These are phyloP conservation scores for Zoysia japonica DNA, from an alignment of 176 grass and related monocot species.

Conservation along the genomic window DNA sequence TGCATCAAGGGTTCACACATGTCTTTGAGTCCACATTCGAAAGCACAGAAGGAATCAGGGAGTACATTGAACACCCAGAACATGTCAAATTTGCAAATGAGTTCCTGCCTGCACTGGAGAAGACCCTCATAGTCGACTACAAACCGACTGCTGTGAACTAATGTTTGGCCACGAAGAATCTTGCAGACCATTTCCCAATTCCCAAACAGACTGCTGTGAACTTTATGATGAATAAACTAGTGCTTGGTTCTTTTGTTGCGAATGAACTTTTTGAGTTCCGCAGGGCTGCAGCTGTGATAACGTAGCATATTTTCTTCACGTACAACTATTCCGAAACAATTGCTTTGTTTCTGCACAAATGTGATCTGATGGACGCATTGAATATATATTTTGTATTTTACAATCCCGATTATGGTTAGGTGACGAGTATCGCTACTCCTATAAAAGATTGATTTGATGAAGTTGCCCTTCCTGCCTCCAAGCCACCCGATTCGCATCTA, in stretches of 20 bases:
- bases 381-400: too few relatives aligned
- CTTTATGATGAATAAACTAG: not conserved
- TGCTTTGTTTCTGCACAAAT: not conserved
- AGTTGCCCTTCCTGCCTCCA: too few relatives aligned
- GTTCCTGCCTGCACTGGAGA: conserved; percentile 58
- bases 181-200: not conserved
- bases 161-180: not conserved
- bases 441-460: too few relatives aligned
- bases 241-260: not conserved
- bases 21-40: conserved; percentile 90
- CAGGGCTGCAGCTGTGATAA: not conserved
- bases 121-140: conserved; percentile 69
- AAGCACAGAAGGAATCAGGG: conserved; percentile 60
- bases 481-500: too few relatives aligned
- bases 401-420: too few relatives aligned
- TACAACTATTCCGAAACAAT: not conserved
- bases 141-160: conserved; percentile 42
- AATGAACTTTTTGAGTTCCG: not conserved
- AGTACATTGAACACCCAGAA: conserved; percentile 73
- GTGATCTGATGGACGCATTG: too few relatives aligned
- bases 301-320: not conserved
- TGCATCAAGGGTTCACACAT: conserved; percentile 89
- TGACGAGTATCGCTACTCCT: too few relatives aligned
- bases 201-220: not conserved
- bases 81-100: conserved; percentile 67